Base-by-base conservation (phyloP, 1,284 basidiomycete genomes). In the Tetrapyrgos nigripes region DNA sequence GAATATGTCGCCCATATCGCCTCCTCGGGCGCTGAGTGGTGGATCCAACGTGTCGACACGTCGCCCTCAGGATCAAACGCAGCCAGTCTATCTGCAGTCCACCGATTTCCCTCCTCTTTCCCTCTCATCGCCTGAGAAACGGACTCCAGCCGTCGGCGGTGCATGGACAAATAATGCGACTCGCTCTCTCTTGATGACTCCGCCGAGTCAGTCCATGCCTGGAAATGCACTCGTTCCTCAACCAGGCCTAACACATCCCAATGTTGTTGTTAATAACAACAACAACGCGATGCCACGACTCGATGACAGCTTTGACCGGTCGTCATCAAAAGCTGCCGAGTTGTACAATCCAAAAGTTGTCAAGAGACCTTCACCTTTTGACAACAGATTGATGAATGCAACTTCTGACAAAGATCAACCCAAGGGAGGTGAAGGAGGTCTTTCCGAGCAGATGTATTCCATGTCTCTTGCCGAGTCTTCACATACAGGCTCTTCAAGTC, bases 101-200 rank as follows among this genome's bases (percentile, higher is more conserved):
- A 85, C 78, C 0, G 90, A 92, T 71, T 92, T 92, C 66, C 90
- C 90, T 5, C 90, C 89, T 4, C 74, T 92, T 31, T 71, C 77
- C 24, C 68, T 72, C 43, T 64, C 74, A 19, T 61, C 66, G 68
- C 68, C 74, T 21, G 84, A 87, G 69, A 86, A 82, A 65, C 78
- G 83, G 27, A 64, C 73, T 13, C 82, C 84, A 3, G 74, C 77
- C 1, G 80, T 80, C 3, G 77, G 79, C 29, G 87, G 88, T 29
- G 89, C 86, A 26, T 91, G 89, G 89, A 84, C 82, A n/a, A 88
- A 85, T 62, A 70, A 81, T n/a, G 76, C 81, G 28, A 75, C 76
- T 28, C 79, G 85, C 11, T 79, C 85, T n/a, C 78, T 86, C 60
- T 78, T 89, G 51, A 74, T 76, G 59, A 77, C 83, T 8, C 55